Evolutionary conservation across 2,329 filamentous ascomycete species (phyloP), one percentile per base, ranked within the genome.

Genomic region (Monilinia fructigena): DNA sequence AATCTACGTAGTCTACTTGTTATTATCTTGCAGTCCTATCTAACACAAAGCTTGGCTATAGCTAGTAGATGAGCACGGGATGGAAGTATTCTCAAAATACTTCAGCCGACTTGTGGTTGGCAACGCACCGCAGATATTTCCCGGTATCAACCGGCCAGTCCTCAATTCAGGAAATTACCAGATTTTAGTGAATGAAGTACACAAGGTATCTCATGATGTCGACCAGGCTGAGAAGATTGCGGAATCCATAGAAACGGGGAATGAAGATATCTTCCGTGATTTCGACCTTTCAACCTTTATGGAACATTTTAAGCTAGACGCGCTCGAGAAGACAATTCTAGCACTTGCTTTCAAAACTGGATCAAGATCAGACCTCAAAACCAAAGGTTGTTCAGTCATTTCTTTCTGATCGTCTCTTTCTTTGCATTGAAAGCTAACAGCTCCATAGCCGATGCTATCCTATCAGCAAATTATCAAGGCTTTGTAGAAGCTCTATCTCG

Each of bases 31-130:
- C 66, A 14, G 26, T 42, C 26, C 11, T 18, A 67, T 48, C 48
- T 65, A 58, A 62, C 40, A 55, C 23, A 20, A 50, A 23, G 63
- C 45, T 23, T 61, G 54, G 52, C 26, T 26, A 35, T 65, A 97
- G 91, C 88, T 98, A 78, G 90, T 98, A 81, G 89, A 97, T 86
- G 93, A 94, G 75, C 89, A 96, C 93, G 93, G 93, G 77, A 99
- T 99, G 94, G 96, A 99, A 84, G 93, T 97, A 77, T 97, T 93
- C 78, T 89, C 92, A 68, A 96, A 93, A 82, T 97, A 95, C 79
- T 96, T 99, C 80, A 89, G 92, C 79, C 92, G 94, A 79, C 84
- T 98, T 77, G 87, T 99, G 76, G 90, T 90, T 79, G 89, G 89
- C 80, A 97, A 97, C 87, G 92, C 93, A 74, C 82, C 89, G 70